These are phyloP conservation scores for Polygonum aviculare DNA, from an alignment of 148 eudicot genomes.

Conservation along the genomic window DNA sequence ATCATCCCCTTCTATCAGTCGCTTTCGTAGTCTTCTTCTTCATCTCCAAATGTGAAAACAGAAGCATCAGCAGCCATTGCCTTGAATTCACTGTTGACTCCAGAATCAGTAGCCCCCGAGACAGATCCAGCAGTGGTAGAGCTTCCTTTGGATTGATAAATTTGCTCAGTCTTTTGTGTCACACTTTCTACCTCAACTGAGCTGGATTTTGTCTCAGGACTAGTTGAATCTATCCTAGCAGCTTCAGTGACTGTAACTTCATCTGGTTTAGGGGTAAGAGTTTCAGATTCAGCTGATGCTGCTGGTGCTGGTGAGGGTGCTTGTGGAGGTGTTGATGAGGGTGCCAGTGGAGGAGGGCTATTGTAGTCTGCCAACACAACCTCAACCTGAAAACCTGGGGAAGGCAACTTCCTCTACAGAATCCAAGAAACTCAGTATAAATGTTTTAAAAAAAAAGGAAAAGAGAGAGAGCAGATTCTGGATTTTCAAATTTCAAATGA, in stretches of 20 bases:
- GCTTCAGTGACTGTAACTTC: slow-evolving; percentile 29
- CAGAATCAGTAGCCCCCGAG: slow-evolving; percentile 26
- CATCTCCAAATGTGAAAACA: slow-evolving; percentile 58
- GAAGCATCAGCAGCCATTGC: slow-evolving; percentile 99
- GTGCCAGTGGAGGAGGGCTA: slow-evolving; percentile 22
- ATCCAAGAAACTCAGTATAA: not conserved
- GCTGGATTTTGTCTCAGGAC: slow-evolving; percentile 24
- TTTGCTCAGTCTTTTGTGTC: slow-evolving; percentile 39
- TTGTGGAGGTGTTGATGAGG: not conserved
- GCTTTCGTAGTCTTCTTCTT: slow-evolving; percentile 56
- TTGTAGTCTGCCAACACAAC: slow-evolving; percentile 78
- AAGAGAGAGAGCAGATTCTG: not conserved
- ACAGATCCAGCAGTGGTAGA: slow-evolving; percentile 14
- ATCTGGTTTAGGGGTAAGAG: slow-evolving; percentile 24
- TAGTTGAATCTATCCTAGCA: slow-evolving; percentile 17
- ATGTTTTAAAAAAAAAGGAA: too few species aligned
- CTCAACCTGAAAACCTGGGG: slow-evolving; percentile 95
- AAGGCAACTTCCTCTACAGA: slow-evolving; percentile 80
- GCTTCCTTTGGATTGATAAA: slow-evolving; percentile 37
- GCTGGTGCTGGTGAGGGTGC: not conserved
- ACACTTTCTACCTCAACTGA: slow-evolving; percentile 35
- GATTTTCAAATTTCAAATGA: not conserved
- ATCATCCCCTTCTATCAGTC: slow-evolving; percentile 23
- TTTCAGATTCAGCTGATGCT: slow-evolving; percentile 26
- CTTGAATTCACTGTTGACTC: slow-evolving; percentile 77